phyloP scores from a whole-genome alignment of 2,329 filamentous ascomycete genomes.

The Sporothrix brunneoviolacea region DNA sequence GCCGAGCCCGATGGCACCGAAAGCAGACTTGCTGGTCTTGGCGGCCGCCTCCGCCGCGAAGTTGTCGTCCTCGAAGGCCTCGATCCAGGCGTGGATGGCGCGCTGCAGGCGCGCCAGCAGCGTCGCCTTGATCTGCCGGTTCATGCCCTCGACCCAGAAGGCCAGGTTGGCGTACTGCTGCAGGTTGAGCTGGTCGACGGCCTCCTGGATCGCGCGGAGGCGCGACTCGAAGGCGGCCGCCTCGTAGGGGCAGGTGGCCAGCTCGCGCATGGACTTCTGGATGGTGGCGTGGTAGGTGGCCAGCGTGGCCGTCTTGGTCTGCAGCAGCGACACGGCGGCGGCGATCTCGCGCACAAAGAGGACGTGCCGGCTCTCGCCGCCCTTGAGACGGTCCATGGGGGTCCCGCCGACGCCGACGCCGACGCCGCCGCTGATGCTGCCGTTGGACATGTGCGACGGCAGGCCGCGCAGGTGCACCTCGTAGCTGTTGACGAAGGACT shows the following conservation, averaged over 20 bases:
- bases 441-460: constrained; percentile 47
- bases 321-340: constrained; percentile 75
- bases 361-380: constrained; percentile 84
- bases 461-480: constrained; percentile 75
- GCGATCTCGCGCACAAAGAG: constrained; percentile 95
- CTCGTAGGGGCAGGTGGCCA: constrained; percentile 80
- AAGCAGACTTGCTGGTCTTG: constrained; percentile 13
- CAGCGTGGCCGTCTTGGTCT: constrained; percentile 77
- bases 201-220: constrained; percentile 78
- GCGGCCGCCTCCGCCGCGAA: constrained; percentile 36
- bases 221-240: constrained; percentile 70
- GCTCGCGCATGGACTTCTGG: constrained; percentile 74
- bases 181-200: constrained; percentile 92
- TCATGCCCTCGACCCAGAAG: constrained; percentile 84
- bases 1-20: constrained; percentile 4
- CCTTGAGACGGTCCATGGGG: constrained; percentile 44
- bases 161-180: constrained; percentile 93
- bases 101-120: constrained; percentile 75
- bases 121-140: constrained; percentile 73
- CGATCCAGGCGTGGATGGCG: constrained; percentile 81
- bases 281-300: constrained; percentile 71
- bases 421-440: constrained; percentile 45
- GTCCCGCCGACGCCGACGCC: not conserved
- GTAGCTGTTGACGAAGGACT: constrained; percentile 95
- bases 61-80: constrained; percentile 64